Evolutionary conservation across 116 monocot species (phyloP).

Genomic region (Trichopus zeylanicus): DNA sequence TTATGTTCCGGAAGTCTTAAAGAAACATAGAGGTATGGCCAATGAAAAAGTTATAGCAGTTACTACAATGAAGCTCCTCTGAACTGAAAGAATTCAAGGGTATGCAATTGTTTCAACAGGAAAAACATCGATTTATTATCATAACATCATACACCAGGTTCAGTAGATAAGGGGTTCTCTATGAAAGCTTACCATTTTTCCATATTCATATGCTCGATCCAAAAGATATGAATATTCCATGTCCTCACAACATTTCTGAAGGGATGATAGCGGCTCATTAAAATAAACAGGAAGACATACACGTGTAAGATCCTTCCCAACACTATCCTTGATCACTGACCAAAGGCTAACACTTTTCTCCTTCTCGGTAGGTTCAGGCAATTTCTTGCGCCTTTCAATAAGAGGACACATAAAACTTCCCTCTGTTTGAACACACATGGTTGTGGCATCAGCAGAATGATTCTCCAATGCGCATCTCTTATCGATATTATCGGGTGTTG

Average conservation of each 20-base stretch:
- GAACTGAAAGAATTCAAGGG: too few relatives aligned
- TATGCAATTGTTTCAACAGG: too few relatives aligned
- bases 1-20: too few relatives aligned
- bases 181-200: slow-evolving; percentile 48
- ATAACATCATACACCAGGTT: not conserved
- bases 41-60: too few relatives aligned
- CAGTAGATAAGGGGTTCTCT: not conserved
- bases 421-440: slow-evolving; percentile 15
- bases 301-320: slow-evolving; percentile 90
- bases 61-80: too few relatives aligned
- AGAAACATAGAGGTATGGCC: too few relatives aligned
- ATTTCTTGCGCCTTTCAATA: slow-evolving; percentile 50
- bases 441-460: slow-evolving; percentile 9
- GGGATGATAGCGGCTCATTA: slow-evolving; percentile 93
- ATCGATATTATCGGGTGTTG: not conserved
- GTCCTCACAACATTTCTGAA: slow-evolving; percentile 96
- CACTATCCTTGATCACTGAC: slow-evolving; percentile 90
- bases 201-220: slow-evolving; percentile 76
- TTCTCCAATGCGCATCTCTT: slow-evolving; percentile 5
- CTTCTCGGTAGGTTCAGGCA: slow-evolving; percentile 70
- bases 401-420: slow-evolving; percentile 12
- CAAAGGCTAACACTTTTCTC: slow-evolving; percentile 85
- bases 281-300: slow-evolving; percentile 97
- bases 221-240: slow-evolving; percentile 86
- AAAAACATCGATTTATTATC: not conserved